Percentiles rank a stretch among this genome's conserved stretches.
Conservation (phyloP, 2,329 filamentous ascomycete genomes). For the Verticillium tricorpus region DNA sequence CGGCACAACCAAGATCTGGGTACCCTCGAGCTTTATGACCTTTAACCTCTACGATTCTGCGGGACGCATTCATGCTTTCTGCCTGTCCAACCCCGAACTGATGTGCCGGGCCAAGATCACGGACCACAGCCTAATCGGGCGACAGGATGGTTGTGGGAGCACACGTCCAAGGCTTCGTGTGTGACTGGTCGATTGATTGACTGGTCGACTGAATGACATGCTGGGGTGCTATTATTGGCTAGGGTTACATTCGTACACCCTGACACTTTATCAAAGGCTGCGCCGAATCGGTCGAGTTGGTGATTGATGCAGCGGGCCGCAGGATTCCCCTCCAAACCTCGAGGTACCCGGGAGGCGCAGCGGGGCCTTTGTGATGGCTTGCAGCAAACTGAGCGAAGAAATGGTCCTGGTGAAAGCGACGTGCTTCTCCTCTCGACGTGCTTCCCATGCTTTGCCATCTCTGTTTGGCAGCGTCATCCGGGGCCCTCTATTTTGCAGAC, state of each 20-base stretch:
- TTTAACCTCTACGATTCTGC: neutral
- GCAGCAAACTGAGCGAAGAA: neutral
- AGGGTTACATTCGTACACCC: neutral
- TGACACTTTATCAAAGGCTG: neutral
- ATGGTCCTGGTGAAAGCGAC: too few species aligned
- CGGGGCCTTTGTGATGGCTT: neutral
- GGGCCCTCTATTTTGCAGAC: neutral
- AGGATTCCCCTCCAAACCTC: neutral
- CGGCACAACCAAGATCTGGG: neutral
- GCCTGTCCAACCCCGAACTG: neutral
- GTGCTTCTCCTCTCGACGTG: neutral
- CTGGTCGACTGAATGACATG: neutral
- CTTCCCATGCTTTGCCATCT: neutral
- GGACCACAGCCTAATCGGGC: neutral
- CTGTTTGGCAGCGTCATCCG: neutral
- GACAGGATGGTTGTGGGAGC: neutral
- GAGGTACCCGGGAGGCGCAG: neutral
- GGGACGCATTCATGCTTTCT: neutral
- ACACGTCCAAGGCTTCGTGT: neutral
- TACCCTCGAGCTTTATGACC: neutral
- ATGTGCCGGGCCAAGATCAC: neutral
- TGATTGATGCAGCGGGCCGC: neutral
- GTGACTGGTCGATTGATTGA: neutral
- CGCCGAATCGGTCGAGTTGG: neutral
- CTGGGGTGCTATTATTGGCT: neutral